phyloP scores from a whole-genome alignment of 495 filamentous ascomycete genomes.

The Penicillium alfredii region DNA sequence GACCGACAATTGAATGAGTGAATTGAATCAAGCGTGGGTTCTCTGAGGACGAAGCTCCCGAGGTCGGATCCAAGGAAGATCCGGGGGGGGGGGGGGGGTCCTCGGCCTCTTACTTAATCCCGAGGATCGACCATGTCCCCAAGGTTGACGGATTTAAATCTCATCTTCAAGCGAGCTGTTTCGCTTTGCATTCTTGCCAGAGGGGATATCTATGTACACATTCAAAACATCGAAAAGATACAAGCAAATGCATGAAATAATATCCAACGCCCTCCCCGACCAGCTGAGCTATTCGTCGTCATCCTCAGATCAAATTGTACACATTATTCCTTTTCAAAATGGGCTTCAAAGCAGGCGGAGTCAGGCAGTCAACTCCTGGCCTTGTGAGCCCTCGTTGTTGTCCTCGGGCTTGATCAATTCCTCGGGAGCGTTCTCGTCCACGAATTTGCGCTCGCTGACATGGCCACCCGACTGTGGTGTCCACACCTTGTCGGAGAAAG shows the following conservation, averaged over 20 bases:
- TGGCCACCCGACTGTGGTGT: slow-evolving; percentile 57
- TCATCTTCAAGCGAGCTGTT: no score
- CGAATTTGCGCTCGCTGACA: slow-evolving; percentile 90
- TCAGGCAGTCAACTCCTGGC: slow-evolving; percentile 37
- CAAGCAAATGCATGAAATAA: slow-evolving; percentile 28
- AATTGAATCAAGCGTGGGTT: no score
- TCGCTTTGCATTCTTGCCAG: slow-evolving; percentile 12
- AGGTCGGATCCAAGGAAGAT: no score
- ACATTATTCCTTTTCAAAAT: slow-evolving; percentile 19
- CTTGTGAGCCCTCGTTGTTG: slow-evolving; percentile 28
- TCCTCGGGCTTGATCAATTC: slow-evolving; percentile 71
- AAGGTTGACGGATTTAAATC: no score
- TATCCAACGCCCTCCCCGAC: slow-evolving; percentile 29
- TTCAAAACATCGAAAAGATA: slow-evolving; percentile 8
- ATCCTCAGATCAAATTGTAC: slow-evolving; percentile 30
- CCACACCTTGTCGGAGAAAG: slow-evolving; percentile 91
- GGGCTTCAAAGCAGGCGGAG: slow-evolving; percentile 16
- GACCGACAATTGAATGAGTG: no score
- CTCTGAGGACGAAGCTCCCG: no score
- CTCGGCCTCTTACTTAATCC: neutral
- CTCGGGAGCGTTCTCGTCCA: slow-evolving; percentile 58
- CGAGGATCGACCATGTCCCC: no score
- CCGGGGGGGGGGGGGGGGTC: no score
- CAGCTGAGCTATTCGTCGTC: slow-evolving; percentile 18
- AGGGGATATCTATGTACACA: slow-evolving; percentile 28